These are phyloP conservation scores for Sclerotinia spermophila DNA, from an alignment of 2,329 filamentous ascomycete genomes.

Conservation along the genomic window DNA sequence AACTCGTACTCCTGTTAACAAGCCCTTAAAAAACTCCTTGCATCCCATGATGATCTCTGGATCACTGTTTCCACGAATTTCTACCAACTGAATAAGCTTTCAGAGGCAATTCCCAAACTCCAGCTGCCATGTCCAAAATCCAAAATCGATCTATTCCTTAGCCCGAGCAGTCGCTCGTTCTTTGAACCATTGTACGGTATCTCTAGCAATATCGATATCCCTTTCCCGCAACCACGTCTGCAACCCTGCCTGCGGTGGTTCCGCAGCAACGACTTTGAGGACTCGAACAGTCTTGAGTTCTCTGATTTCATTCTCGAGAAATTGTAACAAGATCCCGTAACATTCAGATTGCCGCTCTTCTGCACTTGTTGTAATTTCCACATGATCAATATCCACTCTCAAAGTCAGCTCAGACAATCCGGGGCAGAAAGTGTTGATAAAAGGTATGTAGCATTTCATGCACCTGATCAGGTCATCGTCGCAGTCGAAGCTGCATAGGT, in stretches of 20 bases:
- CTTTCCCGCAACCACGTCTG: too few species aligned
- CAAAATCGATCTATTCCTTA: too few species aligned
- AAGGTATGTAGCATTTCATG: background rate
- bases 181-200: background rate
- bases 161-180: background rate
- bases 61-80: background rate
- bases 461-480: background rate
- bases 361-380: too few species aligned
- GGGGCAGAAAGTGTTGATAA: background rate
- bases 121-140: background rate
- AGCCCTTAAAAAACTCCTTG: background rate
- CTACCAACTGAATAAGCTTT: rapidly evolving
- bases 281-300: background rate
- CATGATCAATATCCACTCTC: background rate
- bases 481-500: background rate
- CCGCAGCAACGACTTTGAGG: background rate
- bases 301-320: background rate
- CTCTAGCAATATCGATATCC: background rate
- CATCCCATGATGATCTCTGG: background rate
- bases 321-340: background rate
- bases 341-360: too few species aligned
- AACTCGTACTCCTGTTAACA: too few species aligned
- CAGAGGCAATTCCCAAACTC: too few species aligned
- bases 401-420: background rate
- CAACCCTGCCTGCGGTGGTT: too few species aligned